Percentiles rank a stretch among this genome's conserved stretches.
Conservation (phyloP, 2,329 filamentous ascomycete genomes). For the Alternaria panax region DNA sequence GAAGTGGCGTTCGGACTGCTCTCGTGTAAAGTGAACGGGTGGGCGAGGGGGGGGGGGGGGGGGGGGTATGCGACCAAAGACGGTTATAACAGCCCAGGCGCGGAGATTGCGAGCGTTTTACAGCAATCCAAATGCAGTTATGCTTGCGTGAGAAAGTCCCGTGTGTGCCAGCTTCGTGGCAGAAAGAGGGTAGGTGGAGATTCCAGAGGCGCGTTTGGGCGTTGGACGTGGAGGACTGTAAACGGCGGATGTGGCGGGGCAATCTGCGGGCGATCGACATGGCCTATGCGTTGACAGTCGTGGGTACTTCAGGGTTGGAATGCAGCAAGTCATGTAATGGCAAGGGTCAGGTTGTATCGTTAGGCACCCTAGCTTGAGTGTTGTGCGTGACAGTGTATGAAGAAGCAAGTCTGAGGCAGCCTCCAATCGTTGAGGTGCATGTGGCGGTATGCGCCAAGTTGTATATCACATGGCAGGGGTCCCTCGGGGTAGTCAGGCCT, state of each 20-base stretch:
- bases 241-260: conserved; percentile 25
- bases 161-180: not conserved
- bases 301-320: no score
- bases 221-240: conserved; percentile 18
- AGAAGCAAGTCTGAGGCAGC: conserved; percentile 32
- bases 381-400: conserved; percentile 20
- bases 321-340: conserved; percentile 5
- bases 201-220: conserved; percentile 22
- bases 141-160: not conserved
- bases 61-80: not conserved
- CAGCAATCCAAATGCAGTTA: not conserved
- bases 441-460: conserved; percentile 35
- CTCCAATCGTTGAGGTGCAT: conserved; percentile 33
- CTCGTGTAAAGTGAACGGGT: conserved; percentile 3
- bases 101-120: not conserved
- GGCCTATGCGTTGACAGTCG: not conserved
- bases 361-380: conserved; percentile 3
- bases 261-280: conserved; percentile 21
- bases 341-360: conserved; percentile 17
- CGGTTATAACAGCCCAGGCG: not conserved
- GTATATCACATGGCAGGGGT: conserved; percentile 24
- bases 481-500: conserved; percentile 20
- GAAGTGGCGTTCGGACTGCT: conserved; percentile 13
- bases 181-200: conserved; percentile 15
- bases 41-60: no score